Conservation (phyloP, 176 grass and related monocot species). For the Aegilops bicornis region DNA sequence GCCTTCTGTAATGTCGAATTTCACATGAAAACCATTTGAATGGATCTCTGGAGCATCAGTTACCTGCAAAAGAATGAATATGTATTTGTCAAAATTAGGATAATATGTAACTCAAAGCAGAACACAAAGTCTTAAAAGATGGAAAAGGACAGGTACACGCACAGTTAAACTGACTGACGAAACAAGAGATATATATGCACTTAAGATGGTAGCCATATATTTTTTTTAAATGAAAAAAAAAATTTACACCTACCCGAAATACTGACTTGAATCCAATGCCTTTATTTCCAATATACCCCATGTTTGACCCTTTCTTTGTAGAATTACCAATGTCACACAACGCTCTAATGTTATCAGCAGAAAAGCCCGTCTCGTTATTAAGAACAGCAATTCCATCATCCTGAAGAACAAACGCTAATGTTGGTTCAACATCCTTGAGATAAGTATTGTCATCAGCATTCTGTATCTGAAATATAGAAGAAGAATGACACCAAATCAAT, state of each 20-base stretch:
- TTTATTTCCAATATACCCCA: constrained; percentile 78
- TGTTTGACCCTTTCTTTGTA: constrained; percentile 71
- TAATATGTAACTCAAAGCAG: not conserved
- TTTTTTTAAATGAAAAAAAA: not conserved
- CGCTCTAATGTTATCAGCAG: constrained; percentile 66
- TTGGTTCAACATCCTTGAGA: constrained; percentile 54
- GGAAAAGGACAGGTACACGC: not conserved
- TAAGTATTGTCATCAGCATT: constrained; percentile 73
- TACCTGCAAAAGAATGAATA: constrained; percentile 7
- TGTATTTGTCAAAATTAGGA: not conserved
- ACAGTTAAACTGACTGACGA: not conserved
- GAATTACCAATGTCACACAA: constrained; percentile 75
- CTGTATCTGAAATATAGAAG: constrained; percentile 54
- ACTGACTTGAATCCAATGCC: constrained; percentile 82
- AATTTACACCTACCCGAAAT: constrained; percentile 51
- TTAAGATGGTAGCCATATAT: not conserved
- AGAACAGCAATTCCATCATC: constrained; percentile 54
- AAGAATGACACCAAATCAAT: constrained; percentile 23
- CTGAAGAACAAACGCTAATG: constrained; percentile 67
- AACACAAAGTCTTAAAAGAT: not conserved
- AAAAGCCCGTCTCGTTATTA: constrained; percentile 58
- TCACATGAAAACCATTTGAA: constrained; percentile 17
- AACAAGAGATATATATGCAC: not conserved
- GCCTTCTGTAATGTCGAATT: constrained; percentile 11
- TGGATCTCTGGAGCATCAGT: constrained; percentile 19